Base-by-base conservation (phyloP, 177 flowering plant genomes). In the Tripterygium wilfordii region DNA sequence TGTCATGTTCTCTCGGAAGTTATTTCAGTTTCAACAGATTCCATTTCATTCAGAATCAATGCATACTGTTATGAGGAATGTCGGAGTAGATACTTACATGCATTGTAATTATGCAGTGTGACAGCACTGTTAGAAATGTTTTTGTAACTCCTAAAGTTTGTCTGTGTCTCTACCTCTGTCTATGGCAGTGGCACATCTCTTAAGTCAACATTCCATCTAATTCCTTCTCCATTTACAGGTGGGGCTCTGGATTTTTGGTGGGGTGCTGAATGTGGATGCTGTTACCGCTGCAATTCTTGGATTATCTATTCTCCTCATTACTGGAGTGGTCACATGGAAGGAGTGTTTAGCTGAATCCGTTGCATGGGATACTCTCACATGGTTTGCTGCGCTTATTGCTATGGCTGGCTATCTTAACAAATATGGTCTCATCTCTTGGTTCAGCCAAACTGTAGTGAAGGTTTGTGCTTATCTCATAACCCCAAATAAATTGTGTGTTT, bases 341-440 rank as follows among this genome's bases (percentile, higher is more conserved):
- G 98, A 92, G 55, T 92, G 98, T 73, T 68, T 92, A 49, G 69
- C 75, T 54, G 98, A 92, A 66, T 30, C 82, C 9, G 90, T 88
- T 49, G 96, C 98, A 24, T 92, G 98, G 98, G 98, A 92, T 60
- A 92, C 98, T 42, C 92, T 92, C 1, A 86, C 98, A 3, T 92
- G 98, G 98, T 92, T 92, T 72, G 98, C 98, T 53, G 98, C 96
- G 14, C 96, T 92, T 12, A 88, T 92, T 61, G 98, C 96, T 47
- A 92, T 92, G 98, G 98, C 98, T 51, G 91, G 96, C 7, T 88
- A 92, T 64, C 83, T 92, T 18, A 92, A 88, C 76, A 86, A 92
- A 65, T 88, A 88, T 46, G 96, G 98, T 47, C 91, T 92, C 43
- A 82, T 92, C 52, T 54, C 90, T 33, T 88, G 98, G 96, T 88